Evolutionary conservation across 352 stramenopile species (phyloP), one percentile per base, ranked within the genome.

Genomic region (Peronosclerospora sorghi): DNA sequence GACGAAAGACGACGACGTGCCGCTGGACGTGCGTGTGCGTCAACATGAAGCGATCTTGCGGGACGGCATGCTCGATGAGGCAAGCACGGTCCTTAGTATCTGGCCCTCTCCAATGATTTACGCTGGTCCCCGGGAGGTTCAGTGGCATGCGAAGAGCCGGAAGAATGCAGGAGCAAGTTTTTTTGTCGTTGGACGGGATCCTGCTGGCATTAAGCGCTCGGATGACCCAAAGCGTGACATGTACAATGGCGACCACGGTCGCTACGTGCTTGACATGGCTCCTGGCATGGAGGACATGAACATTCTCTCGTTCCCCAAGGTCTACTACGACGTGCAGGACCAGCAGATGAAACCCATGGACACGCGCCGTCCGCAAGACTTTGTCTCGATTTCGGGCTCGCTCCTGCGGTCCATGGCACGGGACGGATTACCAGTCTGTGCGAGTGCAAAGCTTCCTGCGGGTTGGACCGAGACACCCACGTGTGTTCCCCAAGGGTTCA

Each of bases 101-200:
- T 98, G 95, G 95, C 95, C 95, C 21, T 91, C 93, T 49, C 95
- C 95, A 5, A 98, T 98, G 94, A 96, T 98, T 36, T 98, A 98
- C 66, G 95, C 92, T 19, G 95, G 95, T 9, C 95, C 95, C 9
- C 96, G 94, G 10, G 95, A 98, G 63, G 95, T 98, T 30, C 83
- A 98, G 62, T 98, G 97, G 77, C 95, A 98, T 68, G 95, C 95
- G 36, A 98, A 98, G 73, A 97, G 82, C 46, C 81, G 95, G 36
- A 91, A 95, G 56, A 96, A 91, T 36, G 95, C 91, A 48, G 95
- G 95, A 30, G 95, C 95, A 9, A 96, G 84, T 32, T 98, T 97
- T 67, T 98, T 98, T 59, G 93, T 98, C 8, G 95, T 98, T 3
- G 95, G 95, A 8, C 84, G 95, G 14, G 95, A 98, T 60, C 94